These are phyloP conservation scores for Penicillium antarcticum DNA, from an alignment of 495 filamentous ascomycete species.

Conservation along the genomic window DNA sequence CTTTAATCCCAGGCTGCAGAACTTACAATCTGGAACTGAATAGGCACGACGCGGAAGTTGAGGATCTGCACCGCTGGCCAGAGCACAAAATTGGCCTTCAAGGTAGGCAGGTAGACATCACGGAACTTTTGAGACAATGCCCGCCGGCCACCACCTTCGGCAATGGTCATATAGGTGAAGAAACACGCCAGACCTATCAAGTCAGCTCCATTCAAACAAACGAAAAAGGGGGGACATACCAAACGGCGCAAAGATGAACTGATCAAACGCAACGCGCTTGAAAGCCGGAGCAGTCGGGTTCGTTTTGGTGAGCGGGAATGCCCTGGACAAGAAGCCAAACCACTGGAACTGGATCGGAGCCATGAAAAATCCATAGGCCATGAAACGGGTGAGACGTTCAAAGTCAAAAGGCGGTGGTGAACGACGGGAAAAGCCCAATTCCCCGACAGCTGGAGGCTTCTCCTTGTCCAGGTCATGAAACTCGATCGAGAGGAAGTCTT, in stretches of 20 bases:
- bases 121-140: slow-evolving; percentile 81
- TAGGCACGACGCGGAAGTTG: slow-evolving; percentile 92
- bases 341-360: slow-evolving; percentile 95
- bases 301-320: slow-evolving; percentile 80
- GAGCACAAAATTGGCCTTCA: slow-evolving; percentile 94
- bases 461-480: slow-evolving; percentile 87
- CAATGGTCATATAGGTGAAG: slow-evolving; percentile 95
- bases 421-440: slow-evolving; percentile 63
- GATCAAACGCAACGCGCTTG: slow-evolving; percentile 89
- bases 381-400: slow-evolving; percentile 87
- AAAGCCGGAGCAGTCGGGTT: slow-evolving; percentile 71
- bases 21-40: slow-evolving; percentile 96
- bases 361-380: slow-evolving; percentile 94
- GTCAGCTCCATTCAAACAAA: slow-evolving; percentile 9
- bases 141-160: slow-evolving; percentile 84
- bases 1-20: background rate
- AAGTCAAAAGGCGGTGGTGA: slow-evolving; percentile 89
- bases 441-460: slow-evolving; percentile 63
- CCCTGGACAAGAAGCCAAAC: slow-evolving; percentile 82
- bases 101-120: slow-evolving; percentile 87
- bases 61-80: slow-evolving; percentile 97
- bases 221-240: slow-evolving; percentile 46
- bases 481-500: slow-evolving; percentile 80
- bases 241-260: slow-evolving; percentile 91
- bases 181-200: slow-evolving; percentile 73